These are phyloP conservation scores for Lipomyces kockii DNA, from an alignment of 805 yeast species.

Conservation along the genomic window DNA sequence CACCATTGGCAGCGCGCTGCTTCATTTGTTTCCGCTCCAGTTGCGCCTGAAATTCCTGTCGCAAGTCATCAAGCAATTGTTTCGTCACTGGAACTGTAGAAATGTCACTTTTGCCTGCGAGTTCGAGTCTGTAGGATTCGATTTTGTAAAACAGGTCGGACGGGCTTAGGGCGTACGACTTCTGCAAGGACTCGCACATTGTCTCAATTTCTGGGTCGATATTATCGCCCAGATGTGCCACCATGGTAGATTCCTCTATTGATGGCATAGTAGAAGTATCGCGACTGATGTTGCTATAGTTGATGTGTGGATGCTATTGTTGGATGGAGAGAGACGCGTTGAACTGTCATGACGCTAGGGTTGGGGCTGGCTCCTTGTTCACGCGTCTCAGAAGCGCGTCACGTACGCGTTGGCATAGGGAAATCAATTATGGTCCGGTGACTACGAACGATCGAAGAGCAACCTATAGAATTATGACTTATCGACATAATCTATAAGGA, in stretches of 20 bases:
- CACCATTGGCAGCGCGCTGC: background rate
- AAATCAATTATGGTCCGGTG: background rate
- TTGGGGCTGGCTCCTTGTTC: background rate
- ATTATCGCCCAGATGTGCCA: slow-evolving; percentile 1
- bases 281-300: background rate
- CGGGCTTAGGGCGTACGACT: slow-evolving; percentile 20
- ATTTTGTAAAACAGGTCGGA: slow-evolving; percentile 29
- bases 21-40: slow-evolving; percentile 26
- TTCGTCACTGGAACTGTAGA: slow-evolving; percentile 4
- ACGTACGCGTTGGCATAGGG: background rate
- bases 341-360: background rate
- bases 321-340: background rate
- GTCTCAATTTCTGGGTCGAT: slow-evolving; percentile 10
- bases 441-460: background rate
- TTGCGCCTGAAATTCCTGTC: slow-evolving; percentile 24
- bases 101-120: slow-evolving; percentile 1
- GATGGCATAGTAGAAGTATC: slow-evolving; percentile 11
- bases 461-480: background rate
- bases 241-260: slow-evolving; percentile 6
- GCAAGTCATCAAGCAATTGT: slow-evolving; percentile 25
- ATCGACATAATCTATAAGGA: background rate
- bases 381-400: background rate
- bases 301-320: background rate
- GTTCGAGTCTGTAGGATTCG: slow-evolving; percentile 22
- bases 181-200: slow-evolving; percentile 13